Percentiles rank a stretch among this genome's conserved stretches.
phyloP scores from a whole-genome alignment of 1,139 yeast genomes.

The Geotrichum klebahnii region DNA sequence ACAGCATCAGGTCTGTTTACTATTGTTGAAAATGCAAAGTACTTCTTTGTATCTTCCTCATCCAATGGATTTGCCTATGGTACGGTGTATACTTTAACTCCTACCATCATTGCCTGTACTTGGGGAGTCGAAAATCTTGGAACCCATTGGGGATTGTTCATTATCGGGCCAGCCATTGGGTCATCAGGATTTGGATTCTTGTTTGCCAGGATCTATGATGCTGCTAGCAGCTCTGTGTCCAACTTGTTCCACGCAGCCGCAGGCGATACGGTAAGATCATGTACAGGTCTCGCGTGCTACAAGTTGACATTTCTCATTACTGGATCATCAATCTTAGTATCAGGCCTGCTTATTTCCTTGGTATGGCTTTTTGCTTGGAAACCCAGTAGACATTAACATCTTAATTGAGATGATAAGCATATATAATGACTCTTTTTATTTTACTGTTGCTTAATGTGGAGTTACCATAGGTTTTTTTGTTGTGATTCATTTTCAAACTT shows the following conservation, averaged over 20 bases:
- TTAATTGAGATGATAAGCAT: background rate
- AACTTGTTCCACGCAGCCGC: background rate
- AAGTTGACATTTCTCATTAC: constrained; percentile 9
- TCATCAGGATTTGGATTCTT: constrained; percentile 64
- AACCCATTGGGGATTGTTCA: constrained; percentile 86
- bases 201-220: constrained; percentile 66
- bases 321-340: constrained; percentile 3
- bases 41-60: constrained; percentile 45
- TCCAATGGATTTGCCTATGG: constrained; percentile 76
- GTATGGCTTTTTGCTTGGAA: constrained; percentile 17
- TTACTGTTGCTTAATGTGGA: background rate
- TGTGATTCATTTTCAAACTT: background rate
- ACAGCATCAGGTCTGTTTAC: constrained; percentile 44
- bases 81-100: constrained; percentile 75
- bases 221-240: constrained; percentile 4
- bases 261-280: background rate
- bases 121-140: constrained; percentile 93
- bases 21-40: constrained; percentile 24
- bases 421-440: background rate
- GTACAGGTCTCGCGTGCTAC: constrained; percentile 14
- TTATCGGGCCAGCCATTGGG: constrained; percentile 89
- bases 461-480: background rate
- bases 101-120: constrained; percentile 71
- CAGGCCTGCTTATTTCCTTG: constrained; percentile 6
- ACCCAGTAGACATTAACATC: background rate